These are phyloP conservation scores for Mycosphaerelloides madeirae DNA, from an alignment of 2,329 filamentous ascomycete genomes.

Conservation along the genomic window DNA sequence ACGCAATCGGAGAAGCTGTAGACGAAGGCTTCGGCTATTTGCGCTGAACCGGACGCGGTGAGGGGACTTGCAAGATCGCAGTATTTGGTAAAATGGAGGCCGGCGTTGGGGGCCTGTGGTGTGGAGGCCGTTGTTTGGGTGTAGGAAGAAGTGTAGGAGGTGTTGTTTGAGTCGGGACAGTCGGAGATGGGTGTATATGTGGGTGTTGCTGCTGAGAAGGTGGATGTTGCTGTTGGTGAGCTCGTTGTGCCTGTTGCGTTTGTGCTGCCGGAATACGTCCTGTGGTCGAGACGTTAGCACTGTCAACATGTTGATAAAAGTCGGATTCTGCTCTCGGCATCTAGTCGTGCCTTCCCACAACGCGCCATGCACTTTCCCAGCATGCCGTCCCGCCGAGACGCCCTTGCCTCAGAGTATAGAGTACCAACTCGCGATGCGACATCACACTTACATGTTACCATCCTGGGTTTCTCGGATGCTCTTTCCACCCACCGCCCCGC, in stretches of 20 bases:
- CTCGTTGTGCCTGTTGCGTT: constrained; percentile 9
- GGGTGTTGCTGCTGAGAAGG: constrained; percentile 28
- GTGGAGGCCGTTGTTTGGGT: constrained; percentile 8
- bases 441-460: constrained; percentile 8
- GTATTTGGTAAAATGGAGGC: constrained; percentile 30
- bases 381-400: not conserved
- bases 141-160: constrained; percentile 27
- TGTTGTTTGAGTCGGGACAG: constrained; percentile 31
- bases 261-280: constrained; percentile 7
- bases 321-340: too few relatives aligned
- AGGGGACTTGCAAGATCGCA: constrained; percentile 31
- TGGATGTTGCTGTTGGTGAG: constrained; percentile 18
- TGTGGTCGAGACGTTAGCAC: constrained; percentile 10
- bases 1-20: constrained; percentile 36
- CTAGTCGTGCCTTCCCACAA: too few relatives aligned
- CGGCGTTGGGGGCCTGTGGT: constrained; percentile 12
- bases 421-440: not conserved
- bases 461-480: constrained; percentile 22
- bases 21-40: constrained; percentile 30
- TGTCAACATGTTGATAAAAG: too few relatives aligned
- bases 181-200: constrained; percentile 30
- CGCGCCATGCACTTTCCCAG: too few relatives aligned
- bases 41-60: constrained; percentile 11
- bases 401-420: too few relatives aligned
- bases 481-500: constrained; percentile 33